Conservation (phyloP, 768 basidiomycete species). For the Myochromella boudieri region DNA sequence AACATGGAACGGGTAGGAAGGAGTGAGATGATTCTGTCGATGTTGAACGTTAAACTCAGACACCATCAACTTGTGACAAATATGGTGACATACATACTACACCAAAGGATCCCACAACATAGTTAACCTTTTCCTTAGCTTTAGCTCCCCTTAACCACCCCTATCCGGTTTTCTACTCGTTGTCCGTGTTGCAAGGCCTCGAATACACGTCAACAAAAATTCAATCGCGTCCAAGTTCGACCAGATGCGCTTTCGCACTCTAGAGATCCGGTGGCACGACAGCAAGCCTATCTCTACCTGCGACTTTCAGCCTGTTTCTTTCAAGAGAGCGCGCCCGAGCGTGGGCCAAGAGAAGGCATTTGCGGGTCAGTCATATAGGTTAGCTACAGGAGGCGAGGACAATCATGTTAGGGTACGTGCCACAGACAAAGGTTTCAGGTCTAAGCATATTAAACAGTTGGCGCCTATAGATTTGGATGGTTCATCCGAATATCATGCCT, state of each 20-base stretch:
- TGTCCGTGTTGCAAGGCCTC: too few relatives aligned
- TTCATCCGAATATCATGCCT: constrained; percentile 86
- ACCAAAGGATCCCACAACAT: too few relatives aligned
- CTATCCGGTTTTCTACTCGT: too few relatives aligned
- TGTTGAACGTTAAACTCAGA: too few relatives aligned
- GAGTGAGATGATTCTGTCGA: too few relatives aligned
- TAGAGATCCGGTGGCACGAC: constrained; percentile 97
- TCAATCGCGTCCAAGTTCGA: too few relatives aligned
- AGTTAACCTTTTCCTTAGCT: too few relatives aligned
- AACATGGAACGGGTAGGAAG: too few relatives aligned
- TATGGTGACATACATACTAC: too few relatives aligned
- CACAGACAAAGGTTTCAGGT: constrained; percentile 10
- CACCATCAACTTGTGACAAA: too few relatives aligned
- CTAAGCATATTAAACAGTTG: constrained; percentile 8
- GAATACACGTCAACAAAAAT: too few relatives aligned
- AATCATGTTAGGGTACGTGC: constrained; percentile 90
- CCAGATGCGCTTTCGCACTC: constrained; percentile 81
- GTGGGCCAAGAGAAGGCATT: constrained; percentile 53
- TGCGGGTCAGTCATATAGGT: constrained; percentile 74
- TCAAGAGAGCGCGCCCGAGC: constrained; percentile 75
- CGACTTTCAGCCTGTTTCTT: constrained; percentile 88
- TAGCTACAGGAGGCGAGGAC: constrained; percentile 96
- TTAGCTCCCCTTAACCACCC: too few relatives aligned
- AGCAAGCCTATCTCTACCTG: constrained; percentile 93
- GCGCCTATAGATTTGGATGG: constrained; percentile 81